A percentile compares a stretch with the other conserved stretches of the same genome.
Evolutionary conservation across 352 stramenopile genomes (phyloP).

Genomic region (Phytophthora foliorum): DNA sequence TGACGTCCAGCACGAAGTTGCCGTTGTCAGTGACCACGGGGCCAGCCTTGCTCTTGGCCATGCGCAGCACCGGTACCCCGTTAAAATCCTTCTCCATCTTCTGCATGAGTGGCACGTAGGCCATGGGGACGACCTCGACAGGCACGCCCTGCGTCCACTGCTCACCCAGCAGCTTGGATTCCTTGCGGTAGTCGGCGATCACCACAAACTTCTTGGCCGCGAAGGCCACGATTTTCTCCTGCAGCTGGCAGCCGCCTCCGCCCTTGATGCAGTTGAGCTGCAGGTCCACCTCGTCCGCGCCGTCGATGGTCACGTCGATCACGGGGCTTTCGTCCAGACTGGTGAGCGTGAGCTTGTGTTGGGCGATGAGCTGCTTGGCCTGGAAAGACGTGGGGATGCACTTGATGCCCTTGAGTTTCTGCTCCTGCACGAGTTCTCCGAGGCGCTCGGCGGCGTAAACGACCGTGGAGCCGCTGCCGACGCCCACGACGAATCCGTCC

Average conservation of each 20-base stretch:
- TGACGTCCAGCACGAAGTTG: conserved; percentile 93
- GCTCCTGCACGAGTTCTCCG: conserved; percentile 93
- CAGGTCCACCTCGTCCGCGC: conserved; percentile 97
- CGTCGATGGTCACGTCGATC: conserved; percentile 99
- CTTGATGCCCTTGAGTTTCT: conserved; percentile 93
- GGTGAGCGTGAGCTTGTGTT: conserved; percentile 82
- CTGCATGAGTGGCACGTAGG: conserved; percentile 95
- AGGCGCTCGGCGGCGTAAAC: conserved; percentile 98
- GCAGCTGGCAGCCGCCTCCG: conserved; percentile 95
- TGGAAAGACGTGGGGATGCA: conserved; percentile 98
- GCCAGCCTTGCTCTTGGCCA: conserved; percentile 93
- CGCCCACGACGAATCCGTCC: conserved; percentile 97
- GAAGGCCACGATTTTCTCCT: conserved; percentile 95
- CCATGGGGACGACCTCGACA: conserved; percentile 98
- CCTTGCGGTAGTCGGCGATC: conserved; percentile 96
- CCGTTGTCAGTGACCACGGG: conserved; percentile 98
- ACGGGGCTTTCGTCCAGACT: conserved; percentile 86
- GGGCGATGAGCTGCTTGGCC: conserved; percentile 94
- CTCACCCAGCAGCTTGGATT: conserved; percentile 88
- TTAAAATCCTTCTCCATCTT: conserved; percentile 65
- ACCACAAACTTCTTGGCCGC: conserved; percentile 98
- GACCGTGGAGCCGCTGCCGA: conserved; percentile 98
- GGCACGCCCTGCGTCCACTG: conserved; percentile 93
- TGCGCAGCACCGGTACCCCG: conserved; percentile 74
- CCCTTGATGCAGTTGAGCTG: conserved; percentile 99